Percentiles rank a stretch among this genome's conserved stretches.
Conservation (phyloP, 2,329 filamentous ascomycete genomes). For the Eurotiales sp. region DNA sequence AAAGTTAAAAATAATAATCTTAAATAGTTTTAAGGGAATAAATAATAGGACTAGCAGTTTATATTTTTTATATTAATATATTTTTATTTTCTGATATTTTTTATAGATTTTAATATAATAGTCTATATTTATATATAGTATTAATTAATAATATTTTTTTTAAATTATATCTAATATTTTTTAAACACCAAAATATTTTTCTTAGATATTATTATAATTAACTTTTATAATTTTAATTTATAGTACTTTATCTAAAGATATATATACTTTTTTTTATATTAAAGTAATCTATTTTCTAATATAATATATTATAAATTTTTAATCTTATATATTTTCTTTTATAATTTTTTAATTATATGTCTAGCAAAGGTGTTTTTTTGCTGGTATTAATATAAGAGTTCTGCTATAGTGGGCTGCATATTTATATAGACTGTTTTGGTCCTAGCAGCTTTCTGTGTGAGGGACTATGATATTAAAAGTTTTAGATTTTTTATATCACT, state of each 20-base stretch:
- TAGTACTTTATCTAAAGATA: neutral
- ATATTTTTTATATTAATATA: neutral
- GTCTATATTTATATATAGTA: neutral
- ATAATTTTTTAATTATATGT: no score
- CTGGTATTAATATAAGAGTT: no score
- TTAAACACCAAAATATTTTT: neutral
- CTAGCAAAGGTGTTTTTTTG: no score
- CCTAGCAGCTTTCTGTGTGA: no score
- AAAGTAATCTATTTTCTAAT: conserved; percentile 1
- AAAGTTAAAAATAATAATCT: neutral
- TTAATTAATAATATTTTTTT: neutral
- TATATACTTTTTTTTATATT: neutral
- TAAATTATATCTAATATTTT: neutral
- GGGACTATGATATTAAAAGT: no score
- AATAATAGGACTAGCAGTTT: neutral
- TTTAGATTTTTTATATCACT: no score
- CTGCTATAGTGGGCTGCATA: no score
- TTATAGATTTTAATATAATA: neutral
- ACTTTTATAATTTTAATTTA: neutral
- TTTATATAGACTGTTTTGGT: no score
- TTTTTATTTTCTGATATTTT: neutral
- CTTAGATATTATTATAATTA: conserved; percentile 1
- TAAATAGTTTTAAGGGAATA: neutral
- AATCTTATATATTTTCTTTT: no score
- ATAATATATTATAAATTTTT: no score